Evolutionary conservation across 768 basidiomycete genomes (phyloP), one percentile per base, ranked within the genome.

Genomic region (Panaeolus cyanescens): DNA sequence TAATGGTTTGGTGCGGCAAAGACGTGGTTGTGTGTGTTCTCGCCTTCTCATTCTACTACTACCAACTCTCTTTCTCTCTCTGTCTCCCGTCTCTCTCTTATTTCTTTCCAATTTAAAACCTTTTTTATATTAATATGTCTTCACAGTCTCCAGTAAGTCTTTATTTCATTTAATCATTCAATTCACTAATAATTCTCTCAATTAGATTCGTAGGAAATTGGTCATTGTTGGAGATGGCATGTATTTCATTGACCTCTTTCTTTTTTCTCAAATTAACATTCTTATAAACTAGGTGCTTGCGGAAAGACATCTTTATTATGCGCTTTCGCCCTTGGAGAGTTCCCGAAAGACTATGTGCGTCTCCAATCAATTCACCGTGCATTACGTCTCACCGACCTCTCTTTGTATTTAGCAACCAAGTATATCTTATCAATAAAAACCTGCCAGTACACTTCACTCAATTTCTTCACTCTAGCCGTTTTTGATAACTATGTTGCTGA

Each of bases 401-500:
- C 33, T 55, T 33, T 56, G 40, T 65, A 59, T 62, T 55, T 68
- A 87, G 86, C 83, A 87, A 83, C 85, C 86, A 34, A 87, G 85
- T 86, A 62, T 58, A 63, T 65, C 62, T 58, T 61, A 40, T 68
- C 62, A 50, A 55, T 59, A 36, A 57, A 63, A 65, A 28, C 66
- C 54, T 60, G 65, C 45, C 55, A 65, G 65, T 55, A 60, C 32
- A 63, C 54, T 59, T 58, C 32, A 64, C 65, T 37, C 32, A 69
- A 54, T 32, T 56, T 62, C 57, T 55, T 64, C 59, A n/a, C 61
- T 62, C 36, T 74, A 96, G 95, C 95, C 66, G 91, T 98, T 55
- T 98, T 98, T 70, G 96, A 98, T 76, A 99, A 99, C 72, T 98
- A 96, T 77, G 96, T 99, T 65, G 96, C 97, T 53, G 97, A 99